These are phyloP conservation scores for Chalaropsis ovoidea DNA, from an alignment of 2,329 filamentous ascomycete genomes.

Conservation along the genomic window DNA sequence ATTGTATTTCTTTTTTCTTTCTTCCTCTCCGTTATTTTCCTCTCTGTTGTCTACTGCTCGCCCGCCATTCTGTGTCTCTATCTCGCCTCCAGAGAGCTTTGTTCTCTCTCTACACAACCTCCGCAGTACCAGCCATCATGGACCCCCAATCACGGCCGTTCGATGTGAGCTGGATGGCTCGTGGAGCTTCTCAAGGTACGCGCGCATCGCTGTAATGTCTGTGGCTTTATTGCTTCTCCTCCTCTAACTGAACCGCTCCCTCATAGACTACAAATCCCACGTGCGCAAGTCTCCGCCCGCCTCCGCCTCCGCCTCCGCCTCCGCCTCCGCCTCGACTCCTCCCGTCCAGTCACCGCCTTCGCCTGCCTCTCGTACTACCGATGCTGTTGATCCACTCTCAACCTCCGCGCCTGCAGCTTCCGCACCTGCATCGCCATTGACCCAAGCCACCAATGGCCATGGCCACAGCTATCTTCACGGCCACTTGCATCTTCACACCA, in stretches of 20 bases:
- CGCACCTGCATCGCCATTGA: background rate
- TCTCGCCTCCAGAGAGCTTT: slow-evolving; percentile 6
- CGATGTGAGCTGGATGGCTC: slow-evolving; percentile 81
- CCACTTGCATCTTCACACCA: background rate
- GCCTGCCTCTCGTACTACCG: background rate
- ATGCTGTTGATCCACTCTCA: background rate
- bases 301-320: background rate
- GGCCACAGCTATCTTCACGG: background rate
- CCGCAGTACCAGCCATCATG: slow-evolving; percentile 41
- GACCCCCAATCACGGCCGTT: slow-evolving; percentile 64
- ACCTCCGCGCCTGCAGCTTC: background rate
- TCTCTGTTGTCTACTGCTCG: background rate
- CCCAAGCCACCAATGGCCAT: background rate
- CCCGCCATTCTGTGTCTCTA: background rate
- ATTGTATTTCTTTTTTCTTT: background rate
- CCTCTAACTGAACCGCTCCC: background rate
- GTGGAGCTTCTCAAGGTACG: slow-evolving; percentile 72
- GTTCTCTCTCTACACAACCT: slow-evolving; percentile 27
- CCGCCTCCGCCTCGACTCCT: background rate
- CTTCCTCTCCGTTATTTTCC: background rate
- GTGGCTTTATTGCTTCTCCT: background rate
- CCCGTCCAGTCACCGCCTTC: background rate
- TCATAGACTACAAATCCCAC: slow-evolving; percentile 15
- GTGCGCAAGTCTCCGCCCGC: background rate
- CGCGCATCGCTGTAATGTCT: background rate